Evolutionary conservation across 2,329 filamentous ascomycete genomes (phyloP).

Genomic region (Juglanconis sp.): DNA sequence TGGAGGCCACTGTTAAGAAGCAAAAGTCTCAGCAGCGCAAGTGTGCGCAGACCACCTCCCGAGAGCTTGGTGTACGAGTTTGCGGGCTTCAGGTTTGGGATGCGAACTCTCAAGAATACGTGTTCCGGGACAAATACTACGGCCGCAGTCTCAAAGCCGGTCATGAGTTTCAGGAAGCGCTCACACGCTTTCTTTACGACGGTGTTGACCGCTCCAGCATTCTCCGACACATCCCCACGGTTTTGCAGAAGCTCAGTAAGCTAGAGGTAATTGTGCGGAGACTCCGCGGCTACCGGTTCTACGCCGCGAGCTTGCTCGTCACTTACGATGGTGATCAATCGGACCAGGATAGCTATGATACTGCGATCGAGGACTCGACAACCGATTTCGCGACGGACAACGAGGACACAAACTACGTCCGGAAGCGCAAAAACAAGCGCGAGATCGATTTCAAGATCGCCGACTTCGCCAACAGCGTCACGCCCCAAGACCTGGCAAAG

Average conservation of each 20-base stretch:
- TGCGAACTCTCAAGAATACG: slow-evolving; percentile 72
- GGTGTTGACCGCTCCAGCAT: slow-evolving; percentile 79
- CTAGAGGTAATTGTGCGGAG: slow-evolving; percentile 80
- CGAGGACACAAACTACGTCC: slow-evolving; percentile 42
- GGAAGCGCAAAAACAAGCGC: slow-evolving; percentile 46
- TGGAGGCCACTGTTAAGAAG: slow-evolving; percentile 89
- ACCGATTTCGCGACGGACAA: slow-evolving; percentile 58
- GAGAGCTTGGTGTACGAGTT: slow-evolving; percentile 84
- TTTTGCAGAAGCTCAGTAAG: slow-evolving; percentile 77
- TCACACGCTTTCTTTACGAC: slow-evolving; percentile 88
- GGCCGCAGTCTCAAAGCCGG: slow-evolving; percentile 85
- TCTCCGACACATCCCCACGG: slow-evolving; percentile 79
- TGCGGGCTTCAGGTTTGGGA: slow-evolving; percentile 98
- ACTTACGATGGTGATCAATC: slow-evolving; percentile 85
- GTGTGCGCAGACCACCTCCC: slow-evolving; percentile 87
- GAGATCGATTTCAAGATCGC: slow-evolving; percentile 94
- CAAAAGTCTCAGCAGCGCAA: slow-evolving; percentile 89
- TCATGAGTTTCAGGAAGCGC: slow-evolving; percentile 79
- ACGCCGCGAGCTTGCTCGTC: slow-evolving; percentile 90
- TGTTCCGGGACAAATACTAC: slow-evolving; percentile 99
- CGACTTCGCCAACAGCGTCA: slow-evolving; percentile 97
- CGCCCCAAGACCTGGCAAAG: slow-evolving; percentile 69
- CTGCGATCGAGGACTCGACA: slow-evolving; percentile 53
- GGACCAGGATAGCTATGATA: slow-evolving; percentile 46
- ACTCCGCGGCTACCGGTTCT: slow-evolving; percentile 85